These are phyloP conservation scores for Neurospora sublineolata DNA, from an alignment of 495 filamentous ascomycete genomes.

Conservation along the genomic window DNA sequence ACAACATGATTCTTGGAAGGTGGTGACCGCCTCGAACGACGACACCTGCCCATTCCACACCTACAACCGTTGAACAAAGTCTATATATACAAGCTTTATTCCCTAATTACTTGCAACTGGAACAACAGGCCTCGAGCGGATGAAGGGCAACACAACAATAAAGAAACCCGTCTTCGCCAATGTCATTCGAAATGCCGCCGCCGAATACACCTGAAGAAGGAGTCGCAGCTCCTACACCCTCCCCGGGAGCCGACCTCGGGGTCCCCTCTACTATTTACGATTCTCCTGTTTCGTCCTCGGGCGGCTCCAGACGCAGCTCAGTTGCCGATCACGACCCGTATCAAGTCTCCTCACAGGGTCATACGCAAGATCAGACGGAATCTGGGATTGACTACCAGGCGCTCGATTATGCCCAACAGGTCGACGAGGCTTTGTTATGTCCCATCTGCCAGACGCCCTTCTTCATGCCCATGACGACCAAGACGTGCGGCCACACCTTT, in stretches of 20 bases:
- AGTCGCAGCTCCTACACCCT: neutral
- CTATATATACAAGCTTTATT: neutral
- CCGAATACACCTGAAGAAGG: neutral
- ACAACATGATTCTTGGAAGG: neutral
- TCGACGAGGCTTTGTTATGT: slow-evolving; percentile 73
- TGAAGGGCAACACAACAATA: neutral
- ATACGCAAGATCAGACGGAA: slow-evolving; percentile 1
- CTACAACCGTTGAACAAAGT: neutral
- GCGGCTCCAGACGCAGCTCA: slow-evolving; percentile 1
- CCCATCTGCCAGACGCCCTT: slow-evolving; percentile 73
- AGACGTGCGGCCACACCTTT: slow-evolving; percentile 54
- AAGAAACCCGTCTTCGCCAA: neutral
- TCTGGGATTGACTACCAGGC: slow-evolving; percentile 46
- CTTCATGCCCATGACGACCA: slow-evolving; percentile 55
- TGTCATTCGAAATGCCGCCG: neutral
- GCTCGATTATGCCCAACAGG: slow-evolving; percentile 55
- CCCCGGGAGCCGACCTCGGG: neutral
- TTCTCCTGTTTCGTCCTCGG: neutral
- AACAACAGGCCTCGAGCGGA: neutral
- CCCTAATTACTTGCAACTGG: neutral
- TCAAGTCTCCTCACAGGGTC: neutral
- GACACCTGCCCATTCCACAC: neutral
- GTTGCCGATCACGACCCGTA: neutral
- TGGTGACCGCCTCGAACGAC: neutral
- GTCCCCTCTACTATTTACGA: neutral